Base-by-base conservation (phyloP, 371 early-diverging fungal genomes). In the Mortierella sp. region DNA sequence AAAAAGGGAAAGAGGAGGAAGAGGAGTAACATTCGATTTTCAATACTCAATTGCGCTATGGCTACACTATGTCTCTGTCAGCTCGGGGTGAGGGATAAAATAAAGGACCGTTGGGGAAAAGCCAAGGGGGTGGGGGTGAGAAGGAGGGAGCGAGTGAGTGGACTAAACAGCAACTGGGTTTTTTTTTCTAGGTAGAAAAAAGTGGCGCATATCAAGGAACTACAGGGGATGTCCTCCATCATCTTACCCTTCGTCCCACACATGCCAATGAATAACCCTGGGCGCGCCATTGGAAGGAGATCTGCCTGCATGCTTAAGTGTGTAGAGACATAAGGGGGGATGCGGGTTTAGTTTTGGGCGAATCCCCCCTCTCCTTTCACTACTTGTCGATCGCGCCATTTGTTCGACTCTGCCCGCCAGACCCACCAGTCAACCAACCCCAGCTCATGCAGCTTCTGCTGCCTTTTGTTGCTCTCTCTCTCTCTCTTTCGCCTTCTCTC, bases 321-420 rank as follows among this genome's bases (percentile, higher is more conserved):
- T 19, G 9, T 7, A n/a, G 0, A 24, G 9, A 54, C 13, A 10
- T 0, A 14, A 5, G 58, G n/a, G n/a, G n/a, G n/a, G 26, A 13
- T 2, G 58, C 11, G 28, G 13, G 28, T 26, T 26, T 60, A 34
- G 19, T 16, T 26, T 31, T 63, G 63, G 63, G 63, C 63, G 63
- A 63, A 63, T 34, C 63, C 63, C 63, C 21, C 13, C 19, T 63
- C 63, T 34, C 21, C 13, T 31, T 63, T 16, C 14, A 13, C 26
- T 31, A 55, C n/a, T 48, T 55, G 70, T 45, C 73, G 81, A 80
- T 80, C 81, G 81, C 81, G 81, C 60, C 81, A 80, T 80, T 80
- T 80, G 77, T 58, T 70, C 52, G 2, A 31, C n/a, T 50, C 63
- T 65, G 60, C 10, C 24, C 28, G 70, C 38, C 70, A 70, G 24